Percentiles rank a stretch among this genome's conserved stretches.
Evolutionary conservation across 306 rosid species (phyloP).

Genomic region (Arachis stenosperma): DNA sequence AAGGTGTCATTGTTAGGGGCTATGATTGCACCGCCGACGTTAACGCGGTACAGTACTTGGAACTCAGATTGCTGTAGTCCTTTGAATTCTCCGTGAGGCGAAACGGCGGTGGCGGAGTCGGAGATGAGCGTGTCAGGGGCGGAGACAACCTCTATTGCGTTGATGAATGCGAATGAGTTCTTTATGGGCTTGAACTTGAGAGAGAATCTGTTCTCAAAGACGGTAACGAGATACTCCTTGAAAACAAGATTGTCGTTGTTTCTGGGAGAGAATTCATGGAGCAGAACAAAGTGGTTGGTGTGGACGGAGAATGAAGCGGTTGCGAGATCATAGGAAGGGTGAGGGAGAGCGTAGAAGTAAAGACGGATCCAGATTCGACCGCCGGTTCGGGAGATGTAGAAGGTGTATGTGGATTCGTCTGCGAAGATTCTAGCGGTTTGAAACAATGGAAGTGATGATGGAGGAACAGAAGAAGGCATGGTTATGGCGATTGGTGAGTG

Average conservation of each 20-base stretch:
- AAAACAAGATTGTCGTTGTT: slow-evolving; percentile 43
- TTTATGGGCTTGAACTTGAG: slow-evolving; percentile 65
- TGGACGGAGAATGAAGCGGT: slow-evolving; percentile 62
- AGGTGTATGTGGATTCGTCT: slow-evolving; percentile 58
- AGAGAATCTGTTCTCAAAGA: slow-evolving; percentile 53
- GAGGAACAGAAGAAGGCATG: slow-evolving; percentile 39
- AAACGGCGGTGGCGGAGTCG: slow-evolving; percentile 52
- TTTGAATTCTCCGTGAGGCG: slow-evolving; percentile 46
- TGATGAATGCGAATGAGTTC: slow-evolving; percentile 67
- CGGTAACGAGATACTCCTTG: slow-evolving; percentile 70
- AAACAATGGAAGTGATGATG: slow-evolving; percentile 55
- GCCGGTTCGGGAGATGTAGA: slow-evolving; percentile 60
- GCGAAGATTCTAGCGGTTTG: slow-evolving; percentile 60
- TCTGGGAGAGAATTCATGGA: slow-evolving; percentile 57
- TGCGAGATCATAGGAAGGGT: slow-evolving; percentile 55
- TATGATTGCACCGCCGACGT: slow-evolving; percentile 70
- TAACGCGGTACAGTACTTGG: slow-evolving; percentile 62
- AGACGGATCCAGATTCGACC: slow-evolving; percentile 83
- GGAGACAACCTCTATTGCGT: slow-evolving; percentile 82
- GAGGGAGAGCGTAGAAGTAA: slow-evolving; percentile 68
- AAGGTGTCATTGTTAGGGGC: slow-evolving; percentile 56
- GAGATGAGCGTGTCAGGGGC: slow-evolving; percentile 65
- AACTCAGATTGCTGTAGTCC: slow-evolving; percentile 52
- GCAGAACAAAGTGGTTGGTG: slow-evolving; percentile 54
- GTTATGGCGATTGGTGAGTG: slow-evolving; percentile 41